These are phyloP conservation scores for Lactarius sp. DNA, from an alignment of 768 basidiomycete genomes.

Conservation along the genomic window DNA sequence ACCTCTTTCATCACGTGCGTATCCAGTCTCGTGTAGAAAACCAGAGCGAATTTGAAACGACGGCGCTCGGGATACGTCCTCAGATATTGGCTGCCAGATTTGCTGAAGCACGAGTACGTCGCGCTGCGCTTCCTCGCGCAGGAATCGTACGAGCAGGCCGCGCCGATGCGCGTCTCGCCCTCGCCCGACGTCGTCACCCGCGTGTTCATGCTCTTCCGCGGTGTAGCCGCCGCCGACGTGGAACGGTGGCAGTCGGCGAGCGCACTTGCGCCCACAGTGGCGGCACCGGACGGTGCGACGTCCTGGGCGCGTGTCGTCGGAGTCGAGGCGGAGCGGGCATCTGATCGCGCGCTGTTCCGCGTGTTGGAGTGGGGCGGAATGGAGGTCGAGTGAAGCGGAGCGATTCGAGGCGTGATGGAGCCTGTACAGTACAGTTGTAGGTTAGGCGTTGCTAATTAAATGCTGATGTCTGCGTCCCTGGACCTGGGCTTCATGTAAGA, in stretches of 20 bases:
- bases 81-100: constrained; percentile 41
- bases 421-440: no score
- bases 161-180: constrained; percentile 37
- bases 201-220: constrained; percentile 46
- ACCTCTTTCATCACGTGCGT: constrained; percentile 45
- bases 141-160: constrained; percentile 38
- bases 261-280: constrained; percentile 24
- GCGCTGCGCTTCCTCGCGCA: constrained; percentile 46
- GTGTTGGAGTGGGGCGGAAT: constrained; percentile 44
- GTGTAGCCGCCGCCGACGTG: constrained; percentile 30
- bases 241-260: constrained; percentile 29
- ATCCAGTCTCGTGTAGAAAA: neutral
- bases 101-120: constrained; percentile 38
- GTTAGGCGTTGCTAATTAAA: no score
- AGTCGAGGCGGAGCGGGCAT: constrained; percentile 29
- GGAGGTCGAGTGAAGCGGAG: neutral
- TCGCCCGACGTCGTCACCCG: constrained; percentile 41
- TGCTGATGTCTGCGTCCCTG: no score
- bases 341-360: constrained; percentile 34
- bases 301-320: constrained; percentile 37
- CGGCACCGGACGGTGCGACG: constrained; percentile 25
- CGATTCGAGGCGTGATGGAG: neutral
- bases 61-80: no score
- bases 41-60: no score
- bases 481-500: no score